Evolutionary conservation across 2,329 filamentous ascomycete genomes (phyloP).

Genomic region (Blastomyces silverae): DNA sequence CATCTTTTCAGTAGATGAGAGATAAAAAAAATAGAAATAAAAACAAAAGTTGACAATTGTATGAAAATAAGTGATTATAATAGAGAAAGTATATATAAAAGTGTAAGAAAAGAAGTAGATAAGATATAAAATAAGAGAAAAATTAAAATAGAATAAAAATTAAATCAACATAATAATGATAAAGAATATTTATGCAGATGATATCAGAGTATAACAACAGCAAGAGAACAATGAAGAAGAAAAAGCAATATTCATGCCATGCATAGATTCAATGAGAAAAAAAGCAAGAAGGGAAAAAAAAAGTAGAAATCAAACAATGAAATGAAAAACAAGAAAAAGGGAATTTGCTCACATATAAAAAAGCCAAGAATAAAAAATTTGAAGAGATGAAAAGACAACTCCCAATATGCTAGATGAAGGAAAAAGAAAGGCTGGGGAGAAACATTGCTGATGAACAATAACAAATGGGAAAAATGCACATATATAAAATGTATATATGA

Average conservation of each 20-base stretch:
- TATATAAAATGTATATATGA: not conserved
- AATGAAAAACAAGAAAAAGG: not conserved
- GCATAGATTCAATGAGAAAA: not conserved
- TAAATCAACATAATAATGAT: too few relatives aligned
- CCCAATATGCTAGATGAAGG: slow-evolving; percentile 3
- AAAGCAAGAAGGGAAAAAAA: too few relatives aligned
- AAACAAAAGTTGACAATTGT: not conserved
- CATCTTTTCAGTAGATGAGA: not conserved
- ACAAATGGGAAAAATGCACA: not conserved
- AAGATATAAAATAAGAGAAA: not conserved
- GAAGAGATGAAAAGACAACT: not conserved
- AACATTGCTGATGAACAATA: not conserved
- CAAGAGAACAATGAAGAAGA: not conserved
- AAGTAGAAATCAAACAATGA: too few relatives aligned
- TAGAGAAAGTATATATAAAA: not conserved
- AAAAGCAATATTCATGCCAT: not conserved
- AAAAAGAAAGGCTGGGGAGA: too few relatives aligned
- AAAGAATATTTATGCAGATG: not conserved
- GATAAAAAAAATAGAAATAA: not conserved
- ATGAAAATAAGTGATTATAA: too few relatives aligned
- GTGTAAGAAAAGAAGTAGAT: not conserved
- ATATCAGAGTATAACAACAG: not conserved
- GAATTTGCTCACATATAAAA: not conserved
- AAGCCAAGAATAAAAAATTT: not conserved
- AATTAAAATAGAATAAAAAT: not conserved